Evolutionary conservation across 768 basidiomycete genomes (phyloP).

Genomic region (Leccinum arenicola): DNA sequence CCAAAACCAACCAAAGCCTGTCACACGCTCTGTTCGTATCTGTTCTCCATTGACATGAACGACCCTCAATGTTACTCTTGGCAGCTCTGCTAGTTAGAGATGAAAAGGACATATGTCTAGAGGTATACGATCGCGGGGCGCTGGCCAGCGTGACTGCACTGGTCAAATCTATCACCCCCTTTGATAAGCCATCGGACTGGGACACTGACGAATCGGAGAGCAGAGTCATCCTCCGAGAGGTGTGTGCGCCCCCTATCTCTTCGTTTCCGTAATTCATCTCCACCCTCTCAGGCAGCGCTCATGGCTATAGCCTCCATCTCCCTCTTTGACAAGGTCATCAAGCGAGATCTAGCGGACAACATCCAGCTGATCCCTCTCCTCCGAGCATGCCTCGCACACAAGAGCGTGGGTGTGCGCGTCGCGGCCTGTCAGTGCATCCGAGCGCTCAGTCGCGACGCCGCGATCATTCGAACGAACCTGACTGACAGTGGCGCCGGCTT

Average conservation of each 20-base stretch:
- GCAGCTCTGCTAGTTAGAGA: constrained; percentile 70
- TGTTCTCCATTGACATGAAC: neutral
- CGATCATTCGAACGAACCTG: constrained; percentile 79
- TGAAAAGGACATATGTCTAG: constrained; percentile 60
- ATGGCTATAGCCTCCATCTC: constrained; percentile 70
- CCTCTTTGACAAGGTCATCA: constrained; percentile 70
- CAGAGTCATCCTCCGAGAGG: constrained; percentile 58
- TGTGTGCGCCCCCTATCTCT: constrained; percentile 23
- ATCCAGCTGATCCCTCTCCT: constrained; percentile 54
- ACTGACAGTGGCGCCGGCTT: constrained; percentile 80
- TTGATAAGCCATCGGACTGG: constrained; percentile 46
- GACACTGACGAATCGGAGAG: constrained; percentile 72
- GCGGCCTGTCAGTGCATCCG: constrained; percentile 86
- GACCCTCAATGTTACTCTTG: neutral
- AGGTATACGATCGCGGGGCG: constrained; percentile 69
- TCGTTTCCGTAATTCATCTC: neutral
- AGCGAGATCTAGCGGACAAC: constrained; percentile 62
- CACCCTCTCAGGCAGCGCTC: constrained; percentile 56
- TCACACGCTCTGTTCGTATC: constrained; percentile 65
- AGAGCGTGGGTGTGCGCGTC: constrained; percentile 72
- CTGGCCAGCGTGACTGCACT: constrained; percentile 52
- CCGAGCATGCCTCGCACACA: constrained; percentile 53
- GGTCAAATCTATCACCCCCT: constrained; percentile 53
- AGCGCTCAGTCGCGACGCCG: constrained; percentile 74
- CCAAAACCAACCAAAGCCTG: constrained; percentile 62